Evolutionary conservation across 306 rosid genomes (phyloP), one percentile per base, ranked within the genome.

Genomic region (Herpetospermum pedunculosum): DNA sequence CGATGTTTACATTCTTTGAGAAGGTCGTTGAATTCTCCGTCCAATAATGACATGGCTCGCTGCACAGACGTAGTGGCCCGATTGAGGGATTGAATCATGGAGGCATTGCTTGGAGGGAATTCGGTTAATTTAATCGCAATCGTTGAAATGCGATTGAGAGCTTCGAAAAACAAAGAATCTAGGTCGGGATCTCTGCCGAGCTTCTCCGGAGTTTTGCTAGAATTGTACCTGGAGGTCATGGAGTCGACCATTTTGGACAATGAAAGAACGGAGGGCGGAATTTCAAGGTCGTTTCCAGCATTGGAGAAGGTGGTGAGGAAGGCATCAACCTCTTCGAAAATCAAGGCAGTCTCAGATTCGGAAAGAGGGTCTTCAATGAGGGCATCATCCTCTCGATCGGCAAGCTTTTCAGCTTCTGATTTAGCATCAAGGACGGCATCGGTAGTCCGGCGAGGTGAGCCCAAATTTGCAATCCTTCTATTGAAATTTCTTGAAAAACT

Each of bases 21-120:
- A 50, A 87, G 86, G 38, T 34, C 19, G 3, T 84, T 86, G 3
- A 92, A 75, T 18, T 84, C 84, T 28, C 83, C 88, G 14, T 85
- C 95, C 43, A 92, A 67, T 1, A 87, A 43, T 37, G 76, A 75
- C 95, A 90, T 87, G 30, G 87, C 86, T 75, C 75, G 80, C 44
- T 92, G 95, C 0, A 84, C 64, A 64, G 72, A 78, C 1, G 64
- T 50, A 70, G 74, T 83, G 47, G 80, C 79, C 60, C 81, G 74
- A 49, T 88, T 86, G 13, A 79, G 78, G 3, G 67, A 50, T 15
- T 75, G 30, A 0, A 35, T 29, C 10, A n/a, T n/a, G n/a, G 76
- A 62, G 4, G 53, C 6, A 11, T 76, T 1, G 37, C n/a, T 75
- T 0, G 83, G 69, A 25, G 84, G 76, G 28, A 54, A 59, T 21